These are phyloP conservation scores for Cryphonectria parasitica DNA, from an alignment of 2,329 filamentous ascomycete species.

Conservation along the genomic window DNA sequence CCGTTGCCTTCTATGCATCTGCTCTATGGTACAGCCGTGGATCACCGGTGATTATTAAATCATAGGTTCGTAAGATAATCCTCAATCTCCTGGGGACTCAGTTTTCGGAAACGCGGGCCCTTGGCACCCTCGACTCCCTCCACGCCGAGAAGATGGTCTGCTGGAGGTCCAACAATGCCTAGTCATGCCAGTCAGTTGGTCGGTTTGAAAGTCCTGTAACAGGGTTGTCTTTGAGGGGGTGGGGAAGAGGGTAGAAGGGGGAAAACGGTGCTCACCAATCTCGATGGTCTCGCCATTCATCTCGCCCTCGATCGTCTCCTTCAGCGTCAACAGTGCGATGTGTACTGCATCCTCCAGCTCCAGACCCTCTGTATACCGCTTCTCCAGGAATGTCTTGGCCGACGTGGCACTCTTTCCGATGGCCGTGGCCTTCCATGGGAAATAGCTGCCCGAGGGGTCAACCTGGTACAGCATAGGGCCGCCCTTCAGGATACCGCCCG, in stretches of 20 bases:
- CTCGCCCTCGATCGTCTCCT: slow-evolving; percentile 99
- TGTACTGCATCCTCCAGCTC: slow-evolving; percentile 98
- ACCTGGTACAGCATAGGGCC: slow-evolving; percentile 98
- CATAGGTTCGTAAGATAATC: slow-evolving; percentile 99
- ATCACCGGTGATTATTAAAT: slow-evolving; percentile 39
- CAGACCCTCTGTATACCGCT: slow-evolving; percentile 95
- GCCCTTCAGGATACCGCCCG: slow-evolving; percentile 92
- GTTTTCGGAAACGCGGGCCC: slow-evolving; percentile 88
- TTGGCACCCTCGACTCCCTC: slow-evolving; percentile 85
- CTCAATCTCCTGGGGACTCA: slow-evolving; percentile 97
- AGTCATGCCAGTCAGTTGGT: slow-evolving; percentile 1
- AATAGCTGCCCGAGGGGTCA: slow-evolving; percentile 98
- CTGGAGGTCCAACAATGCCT: slow-evolving; percentile 95
- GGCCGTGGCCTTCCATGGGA: slow-evolving; percentile 98
- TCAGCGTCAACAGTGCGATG: slow-evolving; percentile 94
- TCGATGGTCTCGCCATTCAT: slow-evolving; percentile 99
- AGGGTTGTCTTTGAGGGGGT: not conserved
- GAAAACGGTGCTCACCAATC: slow-evolving; percentile 73
- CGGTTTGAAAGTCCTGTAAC: not conserved
- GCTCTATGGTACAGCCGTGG: slow-evolving; percentile 46
- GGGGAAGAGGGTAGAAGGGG: not conserved
- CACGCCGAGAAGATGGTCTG: slow-evolving; percentile 88
- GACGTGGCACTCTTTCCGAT: slow-evolving; percentile 98
- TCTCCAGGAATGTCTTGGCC: slow-evolving; percentile 98
- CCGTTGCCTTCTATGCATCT: slow-evolving; percentile 37